phyloP scores from a whole-genome alignment of 2,329 filamentous ascomycete genomes.

The Didymella arachidicola region DNA sequence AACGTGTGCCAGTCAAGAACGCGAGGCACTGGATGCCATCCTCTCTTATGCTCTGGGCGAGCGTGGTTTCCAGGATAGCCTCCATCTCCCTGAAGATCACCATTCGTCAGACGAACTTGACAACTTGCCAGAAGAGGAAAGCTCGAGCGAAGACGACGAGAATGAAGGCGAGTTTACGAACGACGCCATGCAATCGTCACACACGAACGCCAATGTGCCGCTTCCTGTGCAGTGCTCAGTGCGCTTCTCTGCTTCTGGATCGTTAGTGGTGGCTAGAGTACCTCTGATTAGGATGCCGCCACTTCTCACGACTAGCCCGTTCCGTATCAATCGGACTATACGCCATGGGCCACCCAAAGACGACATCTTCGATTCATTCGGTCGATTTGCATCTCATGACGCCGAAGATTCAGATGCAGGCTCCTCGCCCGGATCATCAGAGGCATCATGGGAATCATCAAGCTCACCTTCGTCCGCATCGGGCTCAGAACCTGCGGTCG shows the following conservation, averaged over 20 bases:
- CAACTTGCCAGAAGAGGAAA: conserved; percentile 65
- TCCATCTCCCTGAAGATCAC: conserved; percentile 58
- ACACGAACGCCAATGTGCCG: conserved; percentile 70
- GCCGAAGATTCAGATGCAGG: conserved; percentile 33
- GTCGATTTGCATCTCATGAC: conserved; percentile 51
- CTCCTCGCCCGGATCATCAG: conserved; percentile 40
- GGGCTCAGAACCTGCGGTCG: conserved; percentile 51
- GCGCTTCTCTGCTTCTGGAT: conserved; percentile 64
- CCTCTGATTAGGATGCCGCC: conserved; percentile 52
- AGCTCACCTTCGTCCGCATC: conserved; percentile 51
- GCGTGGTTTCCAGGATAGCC: conserved; percentile 64
- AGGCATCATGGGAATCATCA: conserved; percentile 48
- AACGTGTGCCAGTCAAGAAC: conserved; percentile 60
- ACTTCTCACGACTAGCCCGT: conserved; percentile 30
- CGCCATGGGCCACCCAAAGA: conserved; percentile 45
- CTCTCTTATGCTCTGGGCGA: conserved; percentile 68
- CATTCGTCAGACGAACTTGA: conserved; percentile 58
- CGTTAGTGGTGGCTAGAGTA: conserved; percentile 59
- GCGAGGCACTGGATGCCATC: conserved; percentile 68
- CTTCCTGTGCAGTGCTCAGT: conserved; percentile 66
- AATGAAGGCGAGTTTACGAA: conserved; percentile 59
- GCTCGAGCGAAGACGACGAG: conserved; percentile 85
- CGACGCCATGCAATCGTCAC: conserved; percentile 61
- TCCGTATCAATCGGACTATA: conserved; percentile 40
- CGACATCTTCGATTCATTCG: conserved; percentile 70